Percentiles rank a stretch among this genome's conserved stretches.
Conservation (phyloP, 306 rosid species). For the Lagenaria siceraria region DNA sequence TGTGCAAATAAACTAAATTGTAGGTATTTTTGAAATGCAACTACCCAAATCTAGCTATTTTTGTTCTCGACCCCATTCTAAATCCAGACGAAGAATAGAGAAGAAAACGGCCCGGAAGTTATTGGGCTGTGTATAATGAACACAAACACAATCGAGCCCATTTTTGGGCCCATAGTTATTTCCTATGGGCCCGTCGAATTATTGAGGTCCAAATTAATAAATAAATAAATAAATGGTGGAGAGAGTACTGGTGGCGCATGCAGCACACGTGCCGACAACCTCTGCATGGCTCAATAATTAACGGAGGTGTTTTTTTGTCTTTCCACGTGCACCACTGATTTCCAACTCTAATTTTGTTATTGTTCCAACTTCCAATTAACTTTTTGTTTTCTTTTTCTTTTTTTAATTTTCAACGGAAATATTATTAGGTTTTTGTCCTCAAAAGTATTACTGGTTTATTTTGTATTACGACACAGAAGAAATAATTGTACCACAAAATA, state of each 20-base stretch:
- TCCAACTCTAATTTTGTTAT: not conserved
- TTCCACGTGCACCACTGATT: not conserved
- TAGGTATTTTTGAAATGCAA: too few relatives aligned
- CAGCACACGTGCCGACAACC: not conserved
- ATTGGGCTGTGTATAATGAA: not conserved
- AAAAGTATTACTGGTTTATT: not conserved
- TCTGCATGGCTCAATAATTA: not conserved
- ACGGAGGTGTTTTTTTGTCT: not conserved
- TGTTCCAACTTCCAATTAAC: not conserved
- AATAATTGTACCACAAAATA: not conserved
- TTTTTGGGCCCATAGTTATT: not conserved
- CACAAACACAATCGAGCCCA: not conserved
- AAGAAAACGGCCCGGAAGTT: not conserved
- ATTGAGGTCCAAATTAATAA: not conserved
- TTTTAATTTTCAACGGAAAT: not conserved
- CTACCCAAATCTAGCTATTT: too few relatives aligned
- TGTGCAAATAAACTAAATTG: too few relatives aligned
- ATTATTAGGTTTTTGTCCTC: not conserved
- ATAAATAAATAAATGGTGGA: not conserved
- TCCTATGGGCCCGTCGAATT: not conserved
- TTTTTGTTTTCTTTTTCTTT: not conserved
- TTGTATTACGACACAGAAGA: not conserved
- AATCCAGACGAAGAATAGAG: too few relatives aligned
- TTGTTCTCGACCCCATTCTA: too few relatives aligned
- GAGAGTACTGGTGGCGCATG: not conserved